Evolutionary conservation across 2,329 filamentous ascomycete genomes (phyloP).

Genomic region (Onygena corvina): DNA sequence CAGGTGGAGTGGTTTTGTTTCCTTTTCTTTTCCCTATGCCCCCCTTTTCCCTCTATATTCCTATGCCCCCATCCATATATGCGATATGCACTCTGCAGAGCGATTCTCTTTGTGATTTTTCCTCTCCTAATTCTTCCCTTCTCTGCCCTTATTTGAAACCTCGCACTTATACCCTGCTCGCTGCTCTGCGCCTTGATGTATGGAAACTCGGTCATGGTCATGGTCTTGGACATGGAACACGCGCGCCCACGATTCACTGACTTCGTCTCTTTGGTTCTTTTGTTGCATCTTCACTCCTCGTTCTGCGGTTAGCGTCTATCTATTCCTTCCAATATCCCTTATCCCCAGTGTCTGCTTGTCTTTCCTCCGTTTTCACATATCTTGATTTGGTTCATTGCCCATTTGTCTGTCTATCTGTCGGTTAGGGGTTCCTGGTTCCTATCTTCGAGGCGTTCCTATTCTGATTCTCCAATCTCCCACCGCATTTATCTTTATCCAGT

Average conservation of each 20-base stretch:
- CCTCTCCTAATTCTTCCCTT: too few species aligned
- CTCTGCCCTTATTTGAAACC: conserved; percentile 3
- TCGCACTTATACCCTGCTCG: conserved; percentile 1
- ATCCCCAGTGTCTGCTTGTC: background rate
- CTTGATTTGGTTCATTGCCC: background rate
- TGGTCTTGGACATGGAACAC: conserved; percentile 5
- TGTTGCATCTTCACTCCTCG: background rate
- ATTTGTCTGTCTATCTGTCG: background rate
- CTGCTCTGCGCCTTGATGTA: conserved; percentile 1
- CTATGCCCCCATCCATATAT: background rate
- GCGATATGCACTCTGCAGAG: too few species aligned
- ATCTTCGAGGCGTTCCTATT: conserved; percentile 1
- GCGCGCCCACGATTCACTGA: conserved; percentile 1
- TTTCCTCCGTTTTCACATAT: background rate
- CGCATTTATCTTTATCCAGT: background rate
- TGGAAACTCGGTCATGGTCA: conserved; percentile 4
- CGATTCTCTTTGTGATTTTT: background rate
- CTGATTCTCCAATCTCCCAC: background rate
- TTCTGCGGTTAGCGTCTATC: background rate
- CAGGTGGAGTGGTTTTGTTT: conserved; percentile 6
- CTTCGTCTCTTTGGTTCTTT: background rate
- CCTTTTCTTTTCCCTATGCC: background rate
- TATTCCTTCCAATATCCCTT: background rate
- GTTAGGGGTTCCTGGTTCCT: background rate
- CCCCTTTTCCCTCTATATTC: background rate